Evolutionary conservation across 2,329 filamentous ascomycete species (phyloP).

Genomic region (Microsporum ferrugineum): DNA sequence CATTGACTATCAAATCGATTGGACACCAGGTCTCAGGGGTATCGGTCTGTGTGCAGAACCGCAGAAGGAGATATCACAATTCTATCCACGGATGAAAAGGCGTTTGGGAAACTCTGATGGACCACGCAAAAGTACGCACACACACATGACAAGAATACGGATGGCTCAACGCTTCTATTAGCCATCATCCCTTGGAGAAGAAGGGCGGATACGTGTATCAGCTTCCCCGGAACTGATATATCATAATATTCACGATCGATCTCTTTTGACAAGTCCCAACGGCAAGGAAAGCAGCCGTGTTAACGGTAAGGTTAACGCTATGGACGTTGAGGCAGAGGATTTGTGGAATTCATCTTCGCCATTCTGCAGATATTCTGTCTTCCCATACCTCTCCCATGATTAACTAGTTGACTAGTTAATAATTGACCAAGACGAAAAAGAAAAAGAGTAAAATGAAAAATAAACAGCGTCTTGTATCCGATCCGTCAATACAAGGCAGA

Average conservation of each 20-base stretch:
- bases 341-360: background rate
- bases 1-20: background rate
- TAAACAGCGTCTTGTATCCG: background rate
- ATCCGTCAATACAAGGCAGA: background rate
- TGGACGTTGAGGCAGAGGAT: background rate
- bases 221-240: background rate
- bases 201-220: background rate
- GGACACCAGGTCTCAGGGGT: background rate
- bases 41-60: background rate
- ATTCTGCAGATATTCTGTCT: background rate
- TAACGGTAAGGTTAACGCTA: background rate
- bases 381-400: background rate
- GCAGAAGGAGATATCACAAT: background rate
- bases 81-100: background rate
- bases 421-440: background rate
- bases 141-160: background rate
- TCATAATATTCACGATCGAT: background rate
- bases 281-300: background rate
- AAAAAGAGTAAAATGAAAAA: background rate
- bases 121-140: background rate
- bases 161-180: background rate
- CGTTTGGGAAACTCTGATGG: background rate
- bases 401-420: background rate
- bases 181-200: background rate
- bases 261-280: background rate